A percentile compares a stretch with the other conserved stretches of the same genome.
Conservation (phyloP, 306 rosid genomes). For the Mimosa bimucronata region DNA sequence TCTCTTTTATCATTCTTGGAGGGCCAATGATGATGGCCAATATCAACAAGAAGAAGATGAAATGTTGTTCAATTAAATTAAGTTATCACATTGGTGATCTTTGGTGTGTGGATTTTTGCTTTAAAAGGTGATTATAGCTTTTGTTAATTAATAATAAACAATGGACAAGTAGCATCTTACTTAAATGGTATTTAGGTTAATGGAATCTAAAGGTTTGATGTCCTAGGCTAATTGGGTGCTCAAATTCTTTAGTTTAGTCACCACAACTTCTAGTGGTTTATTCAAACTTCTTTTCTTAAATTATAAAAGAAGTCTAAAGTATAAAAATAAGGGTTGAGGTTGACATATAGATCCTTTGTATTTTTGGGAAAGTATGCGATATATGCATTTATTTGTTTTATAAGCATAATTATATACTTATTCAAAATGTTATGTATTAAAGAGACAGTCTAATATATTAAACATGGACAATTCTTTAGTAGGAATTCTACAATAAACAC, state of each 20-base stretch:
- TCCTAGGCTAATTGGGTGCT: constrained; percentile 28
- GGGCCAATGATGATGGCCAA: constrained; percentile 25
- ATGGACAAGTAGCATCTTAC: constrained; percentile 10
- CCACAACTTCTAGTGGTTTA: constrained; percentile 11
- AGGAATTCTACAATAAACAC: no score
- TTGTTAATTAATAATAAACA: constrained; percentile 13
- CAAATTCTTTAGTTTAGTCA: background rate
- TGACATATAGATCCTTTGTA: background rate
- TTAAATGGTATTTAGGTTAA: constrained; percentile 7
- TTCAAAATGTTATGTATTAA: no score
- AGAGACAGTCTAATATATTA: no score
- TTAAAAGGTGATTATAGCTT: constrained; percentile 20
- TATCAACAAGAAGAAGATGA: constrained; percentile 34
- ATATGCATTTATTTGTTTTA: no score
- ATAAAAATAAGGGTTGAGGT: background rate
- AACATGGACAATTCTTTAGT: no score
- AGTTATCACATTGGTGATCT: constrained; percentile 54
- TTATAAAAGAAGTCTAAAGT: background rate
- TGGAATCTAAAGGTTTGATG: constrained; percentile 50
- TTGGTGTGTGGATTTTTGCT: constrained; percentile 37
- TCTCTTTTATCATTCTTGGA: constrained; percentile 19
- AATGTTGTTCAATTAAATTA: constrained; percentile 21
- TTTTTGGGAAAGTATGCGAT: background rate
- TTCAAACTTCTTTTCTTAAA: constrained; percentile 14
- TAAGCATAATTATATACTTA: no score